These are phyloP conservation scores for Metschnikowia amazonensis DNA, from an alignment of 805 yeast genomes.

Conservation along the genomic window DNA sequence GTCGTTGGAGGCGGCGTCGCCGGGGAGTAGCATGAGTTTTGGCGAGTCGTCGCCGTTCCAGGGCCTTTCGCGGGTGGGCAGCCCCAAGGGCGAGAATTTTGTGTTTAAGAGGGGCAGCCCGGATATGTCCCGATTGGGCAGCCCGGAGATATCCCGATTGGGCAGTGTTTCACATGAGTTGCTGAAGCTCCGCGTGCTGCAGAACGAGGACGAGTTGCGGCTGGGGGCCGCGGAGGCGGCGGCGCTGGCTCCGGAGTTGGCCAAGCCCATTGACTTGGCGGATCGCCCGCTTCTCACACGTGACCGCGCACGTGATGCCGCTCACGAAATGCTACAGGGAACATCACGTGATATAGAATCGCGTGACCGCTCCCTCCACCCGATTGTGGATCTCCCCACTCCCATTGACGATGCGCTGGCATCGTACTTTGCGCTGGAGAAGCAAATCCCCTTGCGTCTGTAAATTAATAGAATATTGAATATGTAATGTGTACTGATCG, in stretches of 20 bases:
- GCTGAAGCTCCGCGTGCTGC: constrained; percentile 2
- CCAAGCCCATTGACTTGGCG: constrained; percentile 5
- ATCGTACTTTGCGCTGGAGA: constrained; percentile 7
- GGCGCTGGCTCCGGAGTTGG: background rate
- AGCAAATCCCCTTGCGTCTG: constrained; percentile 7
- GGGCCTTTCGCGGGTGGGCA: background rate
- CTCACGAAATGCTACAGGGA: too few relatives aligned
- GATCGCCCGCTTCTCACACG: background rate
- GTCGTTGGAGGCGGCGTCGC: constrained; percentile 18
- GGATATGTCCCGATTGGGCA: background rate
- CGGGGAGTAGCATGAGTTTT: constrained; percentile 4
- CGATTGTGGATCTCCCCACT: constrained; percentile 26
- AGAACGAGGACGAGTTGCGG: background rate
- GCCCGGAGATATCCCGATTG: constrained; percentile 1
- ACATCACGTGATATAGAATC: too few relatives aligned
- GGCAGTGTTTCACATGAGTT: constrained; percentile 1
- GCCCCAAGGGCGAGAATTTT: constrained; percentile 3
- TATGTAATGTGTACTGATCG: background rate
- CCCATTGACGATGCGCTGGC: constrained; percentile 22
- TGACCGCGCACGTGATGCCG: background rate
- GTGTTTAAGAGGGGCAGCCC: constrained; percentile 1
- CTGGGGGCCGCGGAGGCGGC: background rate
- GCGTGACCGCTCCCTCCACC: constrained; percentile 20
- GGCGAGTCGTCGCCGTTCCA: constrained; percentile 8
- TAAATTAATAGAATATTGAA: background rate